phyloP scores from a whole-genome alignment of 2,329 filamentous ascomycete species.

The Diaporthe capsici region DNA sequence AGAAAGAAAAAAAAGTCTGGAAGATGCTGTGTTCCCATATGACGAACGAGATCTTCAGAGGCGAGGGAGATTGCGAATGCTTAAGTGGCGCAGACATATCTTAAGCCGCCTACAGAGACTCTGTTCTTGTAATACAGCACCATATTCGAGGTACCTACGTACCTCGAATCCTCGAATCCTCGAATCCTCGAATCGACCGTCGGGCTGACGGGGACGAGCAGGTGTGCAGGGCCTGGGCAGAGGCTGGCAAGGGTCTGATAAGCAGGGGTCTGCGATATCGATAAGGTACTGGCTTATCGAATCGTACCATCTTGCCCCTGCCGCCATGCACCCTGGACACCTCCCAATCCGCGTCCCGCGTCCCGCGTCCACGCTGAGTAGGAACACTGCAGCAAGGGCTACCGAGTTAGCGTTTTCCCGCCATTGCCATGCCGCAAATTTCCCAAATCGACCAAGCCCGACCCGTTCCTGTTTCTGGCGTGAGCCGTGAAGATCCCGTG shows the following conservation, averaged over 20 bases:
- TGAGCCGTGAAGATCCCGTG: not conserved
- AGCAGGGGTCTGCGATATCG: slow-evolving; percentile 13
- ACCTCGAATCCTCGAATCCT: not conserved
- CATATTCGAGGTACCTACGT: not conserved
- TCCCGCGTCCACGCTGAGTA: slow-evolving; percentile 10
- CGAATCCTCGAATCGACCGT: not conserved
- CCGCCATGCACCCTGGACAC: slow-evolving; percentile 1
- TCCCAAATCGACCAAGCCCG: slow-evolving; percentile 28
- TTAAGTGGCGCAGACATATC: slow-evolving; percentile 15
- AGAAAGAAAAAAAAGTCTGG: not conserved
- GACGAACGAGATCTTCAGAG: slow-evolving; percentile 27
- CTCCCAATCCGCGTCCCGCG: not conserved
- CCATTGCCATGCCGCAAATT: slow-evolving; percentile 16
- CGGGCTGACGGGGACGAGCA: not conserved
- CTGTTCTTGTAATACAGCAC: not conserved
- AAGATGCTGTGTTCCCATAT: slow-evolving; percentile 1
- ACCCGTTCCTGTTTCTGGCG: slow-evolving; percentile 17
- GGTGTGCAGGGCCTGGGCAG: not conserved
- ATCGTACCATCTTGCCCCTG: slow-evolving; percentile 13
- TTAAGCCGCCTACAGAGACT: not conserved
- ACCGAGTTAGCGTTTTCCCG: not conserved
- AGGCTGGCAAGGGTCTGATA: not conserved
- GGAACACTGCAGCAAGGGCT: slow-evolving; percentile 2
- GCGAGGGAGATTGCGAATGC: slow-evolving; percentile 21
- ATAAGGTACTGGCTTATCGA: not conserved